Evolutionary conservation across 805 yeast genomes (phyloP), one percentile per base, ranked within the genome.

Genomic region (Candida maesae): DNA sequence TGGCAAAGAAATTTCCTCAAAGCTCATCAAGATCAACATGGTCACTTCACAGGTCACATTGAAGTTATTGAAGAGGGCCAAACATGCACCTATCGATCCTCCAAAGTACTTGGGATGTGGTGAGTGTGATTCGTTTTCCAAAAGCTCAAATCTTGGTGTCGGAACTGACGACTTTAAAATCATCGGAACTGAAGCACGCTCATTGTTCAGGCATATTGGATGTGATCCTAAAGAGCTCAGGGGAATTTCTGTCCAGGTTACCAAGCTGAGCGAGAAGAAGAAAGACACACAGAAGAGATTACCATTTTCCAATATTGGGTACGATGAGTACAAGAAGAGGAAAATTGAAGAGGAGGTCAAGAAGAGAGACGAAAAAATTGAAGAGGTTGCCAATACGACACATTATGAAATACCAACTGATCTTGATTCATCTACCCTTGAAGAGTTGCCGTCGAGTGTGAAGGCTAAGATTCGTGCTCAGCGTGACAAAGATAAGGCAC

Each of bases 41-140:
- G 55, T 65, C 20, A 87, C 88, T 0, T 67, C 80, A 0, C 71
- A 64, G n/a, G 42, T 89, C 2, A 74, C 84, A 0, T 61, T 90
- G 30, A 84, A 81, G 50, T 50, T 90, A 5, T 81, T 89, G 39
- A 68, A 70, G 41, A 65, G 95, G 34, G 76, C 84, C 2, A 64
- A 67, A 2, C 71, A 68, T 42, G 95, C 95, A 0, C 90, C 95
- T 0, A 58, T 81, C 2, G 77, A 78, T 15, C 86, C 97, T 0
- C 73, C 84, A 1, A 93, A 91, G 55, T 81, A 67, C 59, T 48
- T 93, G 54, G 99, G 99, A 0, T 78, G 84, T 78, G 98, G 99
- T 0, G 58, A 58, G 12, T 87, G 96, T 60, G 87, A 81, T 37
- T 66, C 81, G 25, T 63, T 72, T 11, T 76, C 80, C 32, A 79